Evolutionary conservation across 257 asterid species (phyloP).

Genomic region (Solanum sparsipilum): DNA sequence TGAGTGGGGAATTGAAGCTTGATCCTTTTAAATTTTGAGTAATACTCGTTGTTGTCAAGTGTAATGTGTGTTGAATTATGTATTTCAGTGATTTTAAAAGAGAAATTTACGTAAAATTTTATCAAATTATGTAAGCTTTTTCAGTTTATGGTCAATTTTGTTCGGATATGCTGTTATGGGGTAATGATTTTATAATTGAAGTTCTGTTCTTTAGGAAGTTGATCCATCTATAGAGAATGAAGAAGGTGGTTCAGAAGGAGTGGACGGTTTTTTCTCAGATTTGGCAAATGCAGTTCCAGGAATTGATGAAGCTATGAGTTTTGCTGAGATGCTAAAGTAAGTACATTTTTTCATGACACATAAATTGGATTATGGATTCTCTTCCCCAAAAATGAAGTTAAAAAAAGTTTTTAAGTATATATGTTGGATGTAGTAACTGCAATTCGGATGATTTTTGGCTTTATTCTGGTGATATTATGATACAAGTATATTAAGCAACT

Average conservation of each 20-base stretch:
- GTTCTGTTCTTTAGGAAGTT: slow-evolving; percentile 52
- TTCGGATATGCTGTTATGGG: background rate
- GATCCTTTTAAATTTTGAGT: background rate
- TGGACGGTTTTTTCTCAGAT: slow-evolving; percentile 85
- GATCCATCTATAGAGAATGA: slow-evolving; percentile 90
- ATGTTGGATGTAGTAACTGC: background rate
- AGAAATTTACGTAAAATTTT: background rate
- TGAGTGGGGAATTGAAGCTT: background rate
- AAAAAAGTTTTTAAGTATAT: background rate
- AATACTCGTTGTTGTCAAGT: background rate
- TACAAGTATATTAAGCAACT: background rate
- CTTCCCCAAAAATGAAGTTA: background rate
- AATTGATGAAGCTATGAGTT: slow-evolving; percentile 98
- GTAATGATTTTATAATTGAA: background rate
- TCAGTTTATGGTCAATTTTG: background rate
- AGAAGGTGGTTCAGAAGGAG: slow-evolving; percentile 45
- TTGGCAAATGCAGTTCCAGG: slow-evolving; percentile 93
- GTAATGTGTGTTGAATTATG: background rate
- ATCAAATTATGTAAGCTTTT: background rate
- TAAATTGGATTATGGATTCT: background rate
- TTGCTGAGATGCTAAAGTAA: slow-evolving; percentile 97
- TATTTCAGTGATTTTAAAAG: background rate
- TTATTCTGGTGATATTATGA: background rate
- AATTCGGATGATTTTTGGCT: background rate
- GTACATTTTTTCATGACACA: background rate